These are phyloP conservation scores for Cladorrhinum samala DNA, from an alignment of 495 filamentous ascomycete species.

Conservation along the genomic window DNA sequence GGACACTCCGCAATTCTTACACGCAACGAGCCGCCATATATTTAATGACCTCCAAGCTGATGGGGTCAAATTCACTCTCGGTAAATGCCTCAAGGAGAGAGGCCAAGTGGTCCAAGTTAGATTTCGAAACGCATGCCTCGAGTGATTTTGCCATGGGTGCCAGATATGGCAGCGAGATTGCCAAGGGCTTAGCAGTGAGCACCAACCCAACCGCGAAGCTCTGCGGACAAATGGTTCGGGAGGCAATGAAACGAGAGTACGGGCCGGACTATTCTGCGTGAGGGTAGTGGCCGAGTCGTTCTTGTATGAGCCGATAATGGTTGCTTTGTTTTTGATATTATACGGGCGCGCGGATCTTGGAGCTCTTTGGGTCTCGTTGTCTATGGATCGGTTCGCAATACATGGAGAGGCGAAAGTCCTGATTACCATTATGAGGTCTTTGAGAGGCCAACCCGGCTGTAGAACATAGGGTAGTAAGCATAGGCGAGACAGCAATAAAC, in stretches of 20 bases:
- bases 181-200: constrained; percentile 66
- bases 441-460: constrained; percentile 24
- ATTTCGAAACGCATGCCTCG: constrained; percentile 67
- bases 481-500: no score
- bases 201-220: constrained; percentile 86
- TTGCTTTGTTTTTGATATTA: background rate
- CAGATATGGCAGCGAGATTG: constrained; percentile 71
- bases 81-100: constrained; percentile 31
- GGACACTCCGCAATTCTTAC: constrained; percentile 61
- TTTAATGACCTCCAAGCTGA: constrained; percentile 53
- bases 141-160: constrained; percentile 70
- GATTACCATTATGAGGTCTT: constrained; percentile 15
- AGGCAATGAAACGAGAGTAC: constrained; percentile 76
- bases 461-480: background rate
- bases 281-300: no score
- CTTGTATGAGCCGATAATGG: constrained; percentile 2
- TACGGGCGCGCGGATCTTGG: no score
- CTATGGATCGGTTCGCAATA: no score
- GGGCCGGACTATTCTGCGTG: constrained; percentile 35
- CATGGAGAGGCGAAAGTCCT: no score
- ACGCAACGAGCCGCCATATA: constrained; percentile 73
- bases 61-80: constrained; percentile 15
- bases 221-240: constrained; percentile 80
- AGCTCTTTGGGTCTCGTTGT: no score
- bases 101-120: constrained; percentile 39